Evolutionary conservation across 495 filamentous ascomycete species (phyloP).

Genomic region (Aspergillus taichungensis): DNA sequence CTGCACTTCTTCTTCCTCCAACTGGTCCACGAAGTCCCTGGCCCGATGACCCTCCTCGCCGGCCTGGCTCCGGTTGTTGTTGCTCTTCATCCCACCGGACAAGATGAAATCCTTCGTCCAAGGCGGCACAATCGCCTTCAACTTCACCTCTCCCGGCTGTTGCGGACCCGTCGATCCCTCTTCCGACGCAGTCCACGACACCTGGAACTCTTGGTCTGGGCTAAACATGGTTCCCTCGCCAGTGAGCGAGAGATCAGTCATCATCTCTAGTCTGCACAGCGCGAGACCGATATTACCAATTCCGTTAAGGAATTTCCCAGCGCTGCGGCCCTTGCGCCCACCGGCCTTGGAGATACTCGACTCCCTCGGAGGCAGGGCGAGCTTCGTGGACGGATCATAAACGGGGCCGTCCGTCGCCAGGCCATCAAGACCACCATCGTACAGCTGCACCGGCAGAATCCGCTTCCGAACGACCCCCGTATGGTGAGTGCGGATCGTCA

Average conservation of each 20-base stretch:
- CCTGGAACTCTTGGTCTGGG: conserved; percentile 46
- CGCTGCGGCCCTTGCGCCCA: conserved; percentile 51
- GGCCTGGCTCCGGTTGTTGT: conserved; percentile 6
- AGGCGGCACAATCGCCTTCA: conserved; percentile 81
- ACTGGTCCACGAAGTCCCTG: conserved; percentile 29
- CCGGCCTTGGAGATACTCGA: conserved; percentile 39
- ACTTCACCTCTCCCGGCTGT: conserved; percentile 40
- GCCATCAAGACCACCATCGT: conserved; percentile 29
- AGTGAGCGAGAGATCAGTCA: conserved; percentile 65
- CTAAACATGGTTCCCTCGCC: conserved; percentile 49
- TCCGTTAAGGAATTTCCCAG: conserved; percentile 67
- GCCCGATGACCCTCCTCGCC: conserved; percentile 25
- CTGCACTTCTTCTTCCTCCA: conserved; percentile 31
- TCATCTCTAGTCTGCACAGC: conserved; percentile 80
- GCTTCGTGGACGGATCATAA: conserved; percentile 39
- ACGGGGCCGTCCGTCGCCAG: conserved; percentile 35
- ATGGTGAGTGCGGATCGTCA: conserved; percentile 91
- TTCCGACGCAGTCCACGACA: conserved; percentile 36
- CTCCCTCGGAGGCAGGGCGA: conserved; percentile 21
- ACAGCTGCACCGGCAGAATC: conserved; percentile 77
- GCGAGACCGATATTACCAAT: conserved; percentile 81
- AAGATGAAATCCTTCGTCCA: conserved; percentile 52
- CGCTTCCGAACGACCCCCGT: conserved; percentile 88
- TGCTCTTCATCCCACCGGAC: conserved; percentile 19
- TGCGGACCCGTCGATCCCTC: conserved; percentile 35